A percentile compares a stretch with the other conserved stretches of the same genome.
These are phyloP conservation scores for Thinopyrum elongatum DNA, from an alignment of 176 grass and related monocot species.

Conservation along the genomic window DNA sequence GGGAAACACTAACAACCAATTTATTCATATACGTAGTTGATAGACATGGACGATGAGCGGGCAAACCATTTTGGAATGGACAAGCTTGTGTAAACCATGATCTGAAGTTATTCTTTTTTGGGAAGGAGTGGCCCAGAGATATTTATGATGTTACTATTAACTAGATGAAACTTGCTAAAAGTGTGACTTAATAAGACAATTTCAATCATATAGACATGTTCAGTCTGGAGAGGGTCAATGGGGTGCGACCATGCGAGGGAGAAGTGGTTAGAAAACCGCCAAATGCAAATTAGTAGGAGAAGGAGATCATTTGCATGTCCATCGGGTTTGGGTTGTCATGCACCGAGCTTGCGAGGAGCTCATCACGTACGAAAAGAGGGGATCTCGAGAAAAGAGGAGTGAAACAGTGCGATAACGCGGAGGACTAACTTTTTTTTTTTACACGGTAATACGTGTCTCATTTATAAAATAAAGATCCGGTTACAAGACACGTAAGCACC, in stretches of 20 bases:
- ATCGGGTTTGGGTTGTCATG: too few relatives aligned
- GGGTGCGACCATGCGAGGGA: accelerated
- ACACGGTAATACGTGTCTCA: too few relatives aligned
- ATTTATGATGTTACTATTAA: background rate
- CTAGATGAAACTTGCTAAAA: background rate
- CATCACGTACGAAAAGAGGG: too few relatives aligned
- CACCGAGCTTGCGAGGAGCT: too few relatives aligned
- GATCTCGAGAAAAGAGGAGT: too few relatives aligned
- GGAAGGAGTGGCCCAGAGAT: background rate
- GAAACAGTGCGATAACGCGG: too few relatives aligned
- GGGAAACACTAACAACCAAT: background rate
- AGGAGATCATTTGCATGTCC: background rate
- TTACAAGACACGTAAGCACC: too few relatives aligned
- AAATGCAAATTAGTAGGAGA: background rate
- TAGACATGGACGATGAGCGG: background rate
- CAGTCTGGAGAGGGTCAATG: accelerated
- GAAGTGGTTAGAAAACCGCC: background rate
- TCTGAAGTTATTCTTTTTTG: background rate
- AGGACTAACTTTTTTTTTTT: too few relatives aligned
- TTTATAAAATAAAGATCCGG: too few relatives aligned
- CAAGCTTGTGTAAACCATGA: background rate
- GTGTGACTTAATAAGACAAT: background rate
- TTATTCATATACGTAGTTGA: background rate
- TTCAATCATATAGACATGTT: background rate
- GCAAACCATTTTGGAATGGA: background rate